These are phyloP conservation scores for Rhodotorula sp. DNA, from an alignment of 1,284 basidiomycete species.

Conservation along the genomic window DNA sequence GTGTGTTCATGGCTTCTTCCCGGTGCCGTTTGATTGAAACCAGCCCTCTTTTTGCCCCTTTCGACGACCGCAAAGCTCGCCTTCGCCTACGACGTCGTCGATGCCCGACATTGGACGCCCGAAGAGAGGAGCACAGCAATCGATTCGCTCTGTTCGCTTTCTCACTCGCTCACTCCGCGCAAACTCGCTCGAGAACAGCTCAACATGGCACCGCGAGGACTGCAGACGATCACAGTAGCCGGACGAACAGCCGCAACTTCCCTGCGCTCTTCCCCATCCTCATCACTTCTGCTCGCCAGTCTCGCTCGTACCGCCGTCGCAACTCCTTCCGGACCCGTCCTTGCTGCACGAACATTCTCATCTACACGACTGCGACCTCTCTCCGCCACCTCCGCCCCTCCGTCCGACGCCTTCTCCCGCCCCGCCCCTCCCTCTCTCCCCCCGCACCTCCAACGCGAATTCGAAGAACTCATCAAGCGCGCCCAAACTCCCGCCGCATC, in stretches of 20 bases:
- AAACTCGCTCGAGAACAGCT: neutral
- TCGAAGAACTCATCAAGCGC: constrained; percentile 48
- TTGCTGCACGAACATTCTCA: no score
- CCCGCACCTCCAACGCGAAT: constrained; percentile 51
- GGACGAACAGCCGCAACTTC: no score
- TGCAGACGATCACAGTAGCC: no score
- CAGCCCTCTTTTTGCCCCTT: no score
- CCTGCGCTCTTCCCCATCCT: no score
- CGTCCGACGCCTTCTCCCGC: constrained; percentile 41
- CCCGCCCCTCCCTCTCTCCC: constrained; percentile 50
- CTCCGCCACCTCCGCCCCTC: neutral
- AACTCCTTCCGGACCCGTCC: neutral
- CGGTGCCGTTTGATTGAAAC: no score
- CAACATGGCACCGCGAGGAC: neutral
- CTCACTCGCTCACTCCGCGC: neutral
- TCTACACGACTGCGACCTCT: neutral
- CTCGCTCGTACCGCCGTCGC: neutral
- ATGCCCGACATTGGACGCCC: neutral
- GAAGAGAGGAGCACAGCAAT: no score
- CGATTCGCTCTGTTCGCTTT: neutral
- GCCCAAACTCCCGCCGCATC: constrained; percentile 8
- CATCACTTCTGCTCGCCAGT: no score
- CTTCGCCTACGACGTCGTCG: no score
- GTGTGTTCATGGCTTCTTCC: no score
- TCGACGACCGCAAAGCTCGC: no score